These are phyloP conservation scores for Backusella tarrabulga DNA, from an alignment of 192 early-diverging fungal genomes.

Conservation along the genomic window DNA sequence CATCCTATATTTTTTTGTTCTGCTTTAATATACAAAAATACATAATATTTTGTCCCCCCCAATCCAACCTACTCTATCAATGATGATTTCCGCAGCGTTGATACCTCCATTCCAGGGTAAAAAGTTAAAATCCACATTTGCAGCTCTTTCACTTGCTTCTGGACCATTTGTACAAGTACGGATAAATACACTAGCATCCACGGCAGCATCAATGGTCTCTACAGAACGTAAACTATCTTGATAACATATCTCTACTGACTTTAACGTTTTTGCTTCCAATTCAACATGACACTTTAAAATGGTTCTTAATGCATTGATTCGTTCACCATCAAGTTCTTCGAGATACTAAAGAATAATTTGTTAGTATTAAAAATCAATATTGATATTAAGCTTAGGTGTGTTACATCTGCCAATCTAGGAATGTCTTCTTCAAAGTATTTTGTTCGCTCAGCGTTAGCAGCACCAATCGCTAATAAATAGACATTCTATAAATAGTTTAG, in stretches of 20 bases:
- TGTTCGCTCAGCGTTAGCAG: slow-evolving; percentile 60
- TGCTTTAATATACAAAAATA: not conserved
- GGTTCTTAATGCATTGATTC: slow-evolving; percentile 49
- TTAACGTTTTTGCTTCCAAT: slow-evolving; percentile 40
- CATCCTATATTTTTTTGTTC: slow-evolving; percentile 20
- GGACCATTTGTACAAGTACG: slow-evolving; percentile 29
- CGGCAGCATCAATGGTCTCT: slow-evolving; percentile 44
- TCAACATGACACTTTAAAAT: slow-evolving; percentile 53
- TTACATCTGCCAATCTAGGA: slow-evolving; percentile 59
- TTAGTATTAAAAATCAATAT: not conserved
- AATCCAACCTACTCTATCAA: slow-evolving; percentile 24
- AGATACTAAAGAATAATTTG: slow-evolving; percentile 46
- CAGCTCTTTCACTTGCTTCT: slow-evolving; percentile 12
- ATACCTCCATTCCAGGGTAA: slow-evolving; percentile 38
- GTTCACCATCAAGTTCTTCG: slow-evolving; percentile 56
- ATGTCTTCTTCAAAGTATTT: slow-evolving; percentile 64
- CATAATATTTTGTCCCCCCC: not conserved
- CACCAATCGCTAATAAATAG: slow-evolving; percentile 61
- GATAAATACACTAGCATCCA: slow-evolving; percentile 56
- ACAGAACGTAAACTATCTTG: slow-evolving; percentile 35
- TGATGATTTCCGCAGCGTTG: slow-evolving; percentile 14
- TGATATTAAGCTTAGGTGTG: not conserved
- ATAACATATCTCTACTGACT: slow-evolving; percentile 32
- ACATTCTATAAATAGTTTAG: slow-evolving; percentile 48
- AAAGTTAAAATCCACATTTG: slow-evolving; percentile 25